Evolutionary conservation across 495 filamentous ascomycete genomes (phyloP).

Genomic region (Arthonia radiata): DNA sequence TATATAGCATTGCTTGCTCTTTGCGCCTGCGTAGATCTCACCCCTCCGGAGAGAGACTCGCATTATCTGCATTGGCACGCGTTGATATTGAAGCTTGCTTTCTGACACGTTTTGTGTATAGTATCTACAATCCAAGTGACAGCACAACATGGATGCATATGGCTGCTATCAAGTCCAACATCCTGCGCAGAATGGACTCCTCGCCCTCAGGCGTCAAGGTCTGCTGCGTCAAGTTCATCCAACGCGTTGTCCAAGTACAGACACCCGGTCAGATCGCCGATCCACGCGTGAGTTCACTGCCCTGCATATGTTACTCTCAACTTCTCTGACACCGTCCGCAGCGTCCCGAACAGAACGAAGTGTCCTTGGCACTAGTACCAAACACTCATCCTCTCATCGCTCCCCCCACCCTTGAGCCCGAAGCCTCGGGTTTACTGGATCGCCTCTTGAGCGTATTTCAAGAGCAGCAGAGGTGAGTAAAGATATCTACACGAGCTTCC

Average conservation of each 20-base stretch:
- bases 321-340: conserved; percentile 12
- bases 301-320: neutral
- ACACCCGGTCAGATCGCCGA: conserved; percentile 63
- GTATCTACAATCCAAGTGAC: conserved; percentile 63
- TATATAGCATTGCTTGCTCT: no score
- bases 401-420: conserved; percentile 62
- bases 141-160: conserved; percentile 66
- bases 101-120: conserved; percentile 11
- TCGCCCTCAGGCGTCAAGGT: conserved; percentile 53
- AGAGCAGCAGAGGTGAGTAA: conserved; percentile 49
- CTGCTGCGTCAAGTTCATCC: conserved; percentile 91
- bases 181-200: conserved; percentile 69
- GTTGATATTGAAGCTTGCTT: no score
- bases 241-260: conserved; percentile 77
- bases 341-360: conserved; percentile 66
- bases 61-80: no score
- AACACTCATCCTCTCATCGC: conserved; percentile 54
- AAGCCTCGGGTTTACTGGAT: conserved; percentile 72
- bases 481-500: conserved; percentile 1
- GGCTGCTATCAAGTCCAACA: conserved; percentile 65
- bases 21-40: no score
- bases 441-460: conserved; percentile 69
- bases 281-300: conserved; percentile 39
- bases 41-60: no score
- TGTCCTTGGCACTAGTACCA: conserved; percentile 66